Conservation (phyloP, 768 basidiomycete genomes). For the Leccinellum rugosiceps region DNA sequence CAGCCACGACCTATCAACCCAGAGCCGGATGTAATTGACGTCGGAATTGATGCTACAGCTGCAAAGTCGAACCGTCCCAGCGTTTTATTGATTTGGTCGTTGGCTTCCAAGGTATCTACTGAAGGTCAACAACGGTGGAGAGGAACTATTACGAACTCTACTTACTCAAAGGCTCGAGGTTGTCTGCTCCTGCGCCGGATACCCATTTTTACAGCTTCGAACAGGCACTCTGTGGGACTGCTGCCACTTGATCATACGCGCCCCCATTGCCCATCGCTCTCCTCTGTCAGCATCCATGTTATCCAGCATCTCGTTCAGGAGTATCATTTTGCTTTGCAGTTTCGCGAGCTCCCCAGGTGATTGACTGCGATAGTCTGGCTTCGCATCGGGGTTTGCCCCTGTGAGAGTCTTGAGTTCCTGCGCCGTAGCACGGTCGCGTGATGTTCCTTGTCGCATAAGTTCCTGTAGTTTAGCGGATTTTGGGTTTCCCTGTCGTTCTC, state of each 20-base stretch:
- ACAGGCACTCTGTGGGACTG: conserved; percentile 73
- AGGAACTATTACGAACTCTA: no score
- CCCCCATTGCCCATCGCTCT: conserved; percentile 77
- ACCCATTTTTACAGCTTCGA: conserved; percentile 99
- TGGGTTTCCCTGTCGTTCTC: conserved; percentile 94
- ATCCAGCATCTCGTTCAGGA: conserved; percentile 97
- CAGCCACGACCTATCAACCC: no score
- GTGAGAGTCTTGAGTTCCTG: no score
- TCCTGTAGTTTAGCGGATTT: conserved; percentile 98
- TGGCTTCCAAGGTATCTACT: no score
- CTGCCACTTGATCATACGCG: conserved; percentile 94
- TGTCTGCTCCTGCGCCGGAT: conserved; percentile 89
- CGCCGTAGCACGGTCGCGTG: conserved; percentile 89
- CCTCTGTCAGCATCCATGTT: conserved; percentile 77
- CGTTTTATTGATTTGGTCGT: no score
- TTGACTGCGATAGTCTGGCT: conserved; percentile 91
- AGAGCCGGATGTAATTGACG: no score
- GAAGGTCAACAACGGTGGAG: no score
- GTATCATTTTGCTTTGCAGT: conserved; percentile 91
- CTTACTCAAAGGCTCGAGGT: conserved; percentile 85
- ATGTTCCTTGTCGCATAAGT: conserved; percentile 92
- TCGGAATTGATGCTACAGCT: no score
- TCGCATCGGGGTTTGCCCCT: conserved; percentile 91
- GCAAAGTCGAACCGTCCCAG: no score
- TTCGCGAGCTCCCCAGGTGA: conserved; percentile 89